Evolutionary conservation across 371 early-diverging fungal species (phyloP), one percentile per base, ranked within the genome.

Genomic region (Syncephalis fuscata): DNA sequence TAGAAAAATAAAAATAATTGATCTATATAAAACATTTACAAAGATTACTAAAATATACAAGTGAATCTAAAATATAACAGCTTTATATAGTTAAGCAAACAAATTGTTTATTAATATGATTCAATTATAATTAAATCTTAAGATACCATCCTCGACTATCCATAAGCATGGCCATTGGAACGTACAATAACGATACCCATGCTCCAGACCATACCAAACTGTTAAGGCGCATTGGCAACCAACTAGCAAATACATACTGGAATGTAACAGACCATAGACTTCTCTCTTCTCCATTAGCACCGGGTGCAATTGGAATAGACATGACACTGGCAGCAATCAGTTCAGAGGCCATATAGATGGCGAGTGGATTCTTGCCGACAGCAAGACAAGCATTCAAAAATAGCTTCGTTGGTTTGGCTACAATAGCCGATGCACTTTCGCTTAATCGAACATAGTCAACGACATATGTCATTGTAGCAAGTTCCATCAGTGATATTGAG

Each of bases 351-450:
- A 64, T 55, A 52, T 64, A 67, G 46, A 67, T 36, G 23, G 58
- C 39, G 25, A 67, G 54, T 15, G 67, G 59, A 38, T 64, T 64
- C 17, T 58, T 55, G 11, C 67, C 59, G 10, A 65, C 44, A 2
- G 57, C 37, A 23, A 62, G 44, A 3, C 53, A 46, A 41, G 44
- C 26, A 22, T 51, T 48, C 47, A 52, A 59, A 53, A 59, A 49
- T 32, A 39, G 64, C 73, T 46, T 73, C 84, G 16, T 64, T 92
- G 36, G 88, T 81, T 14, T 79, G 82, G 20, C 93, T 93, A 45
- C 24, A 19, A 36, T 15, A 20, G 26, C 19, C 8, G n/a, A 38
- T 20, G 38, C 39, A 20, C 2, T 23, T 7, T 44, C 5, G 10
- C 27, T 8, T 24, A 46, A 16, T 17, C 14, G 41, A 4, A 16